phyloP scores from a whole-genome alignment of 371 early-diverging fungal species.

The Astathelohania contejeani region DNA sequence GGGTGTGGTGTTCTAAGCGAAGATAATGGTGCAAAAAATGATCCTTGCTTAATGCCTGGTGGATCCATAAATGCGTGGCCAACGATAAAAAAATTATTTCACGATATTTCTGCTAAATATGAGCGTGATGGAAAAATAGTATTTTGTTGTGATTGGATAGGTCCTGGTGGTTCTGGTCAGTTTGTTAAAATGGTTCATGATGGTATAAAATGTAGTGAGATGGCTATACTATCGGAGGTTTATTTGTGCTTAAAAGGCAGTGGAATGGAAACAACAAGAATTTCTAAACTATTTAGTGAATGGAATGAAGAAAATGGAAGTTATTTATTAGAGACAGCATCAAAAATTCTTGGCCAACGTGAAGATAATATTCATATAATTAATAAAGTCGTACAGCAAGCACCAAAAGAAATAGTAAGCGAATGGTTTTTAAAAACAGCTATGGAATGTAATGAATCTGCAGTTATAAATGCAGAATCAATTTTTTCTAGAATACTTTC shows the following conservation, averaged over 20 bases:
- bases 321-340: constrained; percentile 82
- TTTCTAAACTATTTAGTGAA: constrained; percentile 65
- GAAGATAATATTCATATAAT: too few species aligned
- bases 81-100: constrained; percentile 76
- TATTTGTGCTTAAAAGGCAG: constrained; percentile 73
- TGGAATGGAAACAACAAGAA: constrained; percentile 64
- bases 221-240: constrained; percentile 91
- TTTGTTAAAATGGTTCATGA: constrained; percentile 99
- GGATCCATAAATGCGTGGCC: constrained; percentile 75
- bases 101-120: constrained; percentile 76
- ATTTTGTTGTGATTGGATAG: constrained; percentile 97
- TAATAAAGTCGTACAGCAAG: constrained; percentile 78
- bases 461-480: constrained; percentile 85
- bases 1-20: constrained; percentile 97
- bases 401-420: constrained; percentile 92
- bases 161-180: constrained; percentile 88
- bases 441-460: constrained; percentile 74
- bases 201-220: constrained; percentile 97
- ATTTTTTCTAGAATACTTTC: constrained; percentile 88
- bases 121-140: constrained; percentile 62
- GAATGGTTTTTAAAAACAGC: constrained; percentile 88
- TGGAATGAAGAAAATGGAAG: constrained; percentile 86
- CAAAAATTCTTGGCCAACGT: constrained; percentile 76
- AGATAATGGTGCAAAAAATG: constrained; percentile 93
- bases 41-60: constrained; percentile 94